Evolutionary conservation across 139 green algal genomes (phyloP).

Genomic region (Zygnema cylindricum): DNA sequence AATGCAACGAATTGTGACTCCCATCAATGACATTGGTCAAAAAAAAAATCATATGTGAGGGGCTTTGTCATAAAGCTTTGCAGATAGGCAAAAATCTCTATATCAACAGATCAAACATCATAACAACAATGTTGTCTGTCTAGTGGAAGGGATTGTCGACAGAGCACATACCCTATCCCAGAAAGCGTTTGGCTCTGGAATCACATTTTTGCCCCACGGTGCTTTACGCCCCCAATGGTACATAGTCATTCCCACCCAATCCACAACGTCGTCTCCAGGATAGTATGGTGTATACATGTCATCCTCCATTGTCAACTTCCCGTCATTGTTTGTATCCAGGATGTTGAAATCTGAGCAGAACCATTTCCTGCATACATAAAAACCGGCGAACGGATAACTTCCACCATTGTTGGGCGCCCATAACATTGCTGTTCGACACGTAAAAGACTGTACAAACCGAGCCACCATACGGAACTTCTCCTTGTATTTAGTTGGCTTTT

Average conservation of each 20-base stretch:
- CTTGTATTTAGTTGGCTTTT: slow-evolving; percentile 24
- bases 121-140: too few relatives aligned
- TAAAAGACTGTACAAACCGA: background rate
- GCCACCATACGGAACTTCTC: slow-evolving; percentile 22
- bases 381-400: slow-evolving; percentile 32
- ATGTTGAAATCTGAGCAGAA: slow-evolving; percentile 16
- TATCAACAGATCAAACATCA: too few relatives aligned
- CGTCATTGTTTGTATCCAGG: slow-evolving; percentile 40
- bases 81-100: too few relatives aligned
- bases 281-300: slow-evolving; percentile 50
- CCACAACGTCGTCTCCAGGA: slow-evolving; percentile 18
- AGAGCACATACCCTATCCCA: slow-evolving; percentile 14
- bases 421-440: slow-evolving; percentile 28
- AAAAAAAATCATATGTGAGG: too few relatives aligned
- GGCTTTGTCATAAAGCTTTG: too few relatives aligned
- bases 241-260: slow-evolving; percentile 41
- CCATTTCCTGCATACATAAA: background rate
- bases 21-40: too few relatives aligned
- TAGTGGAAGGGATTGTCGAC: too few relatives aligned
- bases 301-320: slow-evolving; percentile 29
- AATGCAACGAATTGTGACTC: too few relatives aligned
- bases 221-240: slow-evolving; percentile 38
- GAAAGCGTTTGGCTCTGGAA: slow-evolving; percentile 5
- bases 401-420: slow-evolving; percentile 49
- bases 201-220: slow-evolving; percentile 3